These are phyloP conservation scores for Juncus inflexus DNA, from an alignment of 176 grass and related monocot species.

Conservation along the genomic window DNA sequence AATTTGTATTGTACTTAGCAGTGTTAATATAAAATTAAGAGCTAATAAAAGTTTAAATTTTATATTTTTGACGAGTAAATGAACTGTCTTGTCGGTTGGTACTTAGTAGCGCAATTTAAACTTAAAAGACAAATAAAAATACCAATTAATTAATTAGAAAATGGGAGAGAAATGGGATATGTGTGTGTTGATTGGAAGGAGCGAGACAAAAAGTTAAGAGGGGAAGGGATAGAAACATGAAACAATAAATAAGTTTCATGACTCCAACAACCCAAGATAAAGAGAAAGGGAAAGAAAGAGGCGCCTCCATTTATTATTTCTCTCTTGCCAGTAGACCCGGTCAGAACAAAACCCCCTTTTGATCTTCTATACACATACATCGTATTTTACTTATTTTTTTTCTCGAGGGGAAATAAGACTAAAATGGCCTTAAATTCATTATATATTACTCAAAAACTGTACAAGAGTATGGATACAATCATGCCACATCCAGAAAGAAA, in stretches of 20 bases:
- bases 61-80: no score
- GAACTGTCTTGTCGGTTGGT: no score
- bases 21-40: no score
- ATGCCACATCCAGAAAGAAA: no score
- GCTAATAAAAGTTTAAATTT: no score
- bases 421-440: background rate
- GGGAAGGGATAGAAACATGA: conserved; percentile 27
- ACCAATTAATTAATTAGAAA: background rate
- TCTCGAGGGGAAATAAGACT: background rate
- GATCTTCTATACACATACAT: conserved; percentile 2
- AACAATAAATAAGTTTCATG: conserved; percentile 48
- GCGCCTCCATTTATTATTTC: conserved; percentile 38
- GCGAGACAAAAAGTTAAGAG: conserved; percentile 18
- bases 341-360: background rate
- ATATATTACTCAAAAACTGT: no score
- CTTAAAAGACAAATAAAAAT: no score
- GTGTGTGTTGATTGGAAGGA: background rate
- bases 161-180: background rate
- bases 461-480: no score
- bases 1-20: no score
- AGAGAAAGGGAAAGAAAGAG: background rate
- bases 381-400: background rate
- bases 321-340: conserved; percentile 29
- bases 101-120: no score
- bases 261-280: conserved; percentile 34